phyloP scores from a whole-genome alignment of 768 basidiomycete genomes.

The Tulasnella sp. region DNA sequence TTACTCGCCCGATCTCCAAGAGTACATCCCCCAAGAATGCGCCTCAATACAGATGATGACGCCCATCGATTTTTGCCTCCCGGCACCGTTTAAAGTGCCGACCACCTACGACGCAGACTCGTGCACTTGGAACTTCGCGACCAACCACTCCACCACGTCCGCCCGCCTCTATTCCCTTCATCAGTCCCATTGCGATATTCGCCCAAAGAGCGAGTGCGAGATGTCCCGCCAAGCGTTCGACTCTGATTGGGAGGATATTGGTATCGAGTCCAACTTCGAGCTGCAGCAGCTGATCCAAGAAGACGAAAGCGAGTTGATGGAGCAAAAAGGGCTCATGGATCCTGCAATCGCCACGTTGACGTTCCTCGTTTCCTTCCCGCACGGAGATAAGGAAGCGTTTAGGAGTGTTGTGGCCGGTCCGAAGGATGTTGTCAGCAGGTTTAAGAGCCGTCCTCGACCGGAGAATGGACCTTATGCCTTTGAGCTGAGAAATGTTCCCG shows the following conservation, averaged over 20 bases:
- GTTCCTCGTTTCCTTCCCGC: background rate
- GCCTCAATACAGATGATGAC: background rate
- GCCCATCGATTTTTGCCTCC: background rate
- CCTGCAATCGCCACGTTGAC: background rate
- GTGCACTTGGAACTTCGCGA: background rate
- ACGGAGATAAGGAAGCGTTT: background rate
- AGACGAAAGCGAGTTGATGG: background rate
- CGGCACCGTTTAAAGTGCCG: background rate
- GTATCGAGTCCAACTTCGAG: background rate
- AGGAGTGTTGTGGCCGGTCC: background rate
- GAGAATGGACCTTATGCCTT: background rate
- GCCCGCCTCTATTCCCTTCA: background rate
- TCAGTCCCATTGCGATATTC: background rate
- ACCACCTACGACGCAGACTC: background rate
- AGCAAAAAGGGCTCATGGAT: background rate
- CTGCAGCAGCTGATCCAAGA: background rate
- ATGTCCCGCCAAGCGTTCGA: background rate
- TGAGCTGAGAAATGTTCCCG: slow-evolving; percentile 59
- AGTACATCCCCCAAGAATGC: background rate
- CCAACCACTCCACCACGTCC: background rate
- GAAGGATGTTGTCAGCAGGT: background rate
- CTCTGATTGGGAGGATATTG: background rate
- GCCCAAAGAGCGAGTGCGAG: background rate
- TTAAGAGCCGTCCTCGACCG: background rate
- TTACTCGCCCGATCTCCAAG: background rate